These are phyloP conservation scores for Blastobotrys attinorum DNA, from an alignment of 805 yeast genomes.

Conservation along the genomic window DNA sequence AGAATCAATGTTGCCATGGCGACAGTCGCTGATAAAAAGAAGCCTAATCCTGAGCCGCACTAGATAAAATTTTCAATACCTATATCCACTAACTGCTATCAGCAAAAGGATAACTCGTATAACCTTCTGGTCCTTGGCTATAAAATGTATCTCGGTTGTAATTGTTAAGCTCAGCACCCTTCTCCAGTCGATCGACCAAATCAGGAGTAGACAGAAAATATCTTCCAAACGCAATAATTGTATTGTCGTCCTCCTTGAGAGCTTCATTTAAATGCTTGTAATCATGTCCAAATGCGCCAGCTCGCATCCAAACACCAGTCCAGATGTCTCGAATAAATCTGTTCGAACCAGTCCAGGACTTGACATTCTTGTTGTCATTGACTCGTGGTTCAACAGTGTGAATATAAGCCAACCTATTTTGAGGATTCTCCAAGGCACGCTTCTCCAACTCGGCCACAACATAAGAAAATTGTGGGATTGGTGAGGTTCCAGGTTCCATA, in stretches of 20 bases:
- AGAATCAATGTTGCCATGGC: no score
- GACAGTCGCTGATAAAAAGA: no score
- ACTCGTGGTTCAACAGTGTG: constrained; percentile 33
- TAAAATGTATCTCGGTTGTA: constrained; percentile 47
- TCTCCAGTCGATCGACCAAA: constrained; percentile 36
- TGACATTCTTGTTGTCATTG: constrained; percentile 20
- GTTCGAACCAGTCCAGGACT: constrained; percentile 10
- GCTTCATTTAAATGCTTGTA: constrained; percentile 24
- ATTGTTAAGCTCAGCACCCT: constrained; percentile 33
- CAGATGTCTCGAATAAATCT: constrained; percentile 29
- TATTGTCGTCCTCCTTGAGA: constrained; percentile 1
- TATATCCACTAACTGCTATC: no score
- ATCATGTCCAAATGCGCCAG: constrained; percentile 28
- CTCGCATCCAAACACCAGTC: constrained; percentile 38
- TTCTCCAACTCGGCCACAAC: constrained; percentile 35
- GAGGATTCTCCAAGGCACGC: constrained; percentile 30
- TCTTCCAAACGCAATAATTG: constrained; percentile 37
- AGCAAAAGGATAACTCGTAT: constrained; percentile 10
- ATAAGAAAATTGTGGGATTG: constrained; percentile 36
- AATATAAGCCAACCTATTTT: constrained; percentile 32
- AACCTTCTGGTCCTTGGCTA: constrained; percentile 4
- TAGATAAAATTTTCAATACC: no score
- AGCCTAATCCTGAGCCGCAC: no score
- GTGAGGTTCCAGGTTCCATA: constrained; percentile 21
- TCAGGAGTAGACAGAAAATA: constrained; percentile 49